Base-by-base conservation (phyloP, 306 rosid genomes). In the Lathyrus aphaca region DNA sequence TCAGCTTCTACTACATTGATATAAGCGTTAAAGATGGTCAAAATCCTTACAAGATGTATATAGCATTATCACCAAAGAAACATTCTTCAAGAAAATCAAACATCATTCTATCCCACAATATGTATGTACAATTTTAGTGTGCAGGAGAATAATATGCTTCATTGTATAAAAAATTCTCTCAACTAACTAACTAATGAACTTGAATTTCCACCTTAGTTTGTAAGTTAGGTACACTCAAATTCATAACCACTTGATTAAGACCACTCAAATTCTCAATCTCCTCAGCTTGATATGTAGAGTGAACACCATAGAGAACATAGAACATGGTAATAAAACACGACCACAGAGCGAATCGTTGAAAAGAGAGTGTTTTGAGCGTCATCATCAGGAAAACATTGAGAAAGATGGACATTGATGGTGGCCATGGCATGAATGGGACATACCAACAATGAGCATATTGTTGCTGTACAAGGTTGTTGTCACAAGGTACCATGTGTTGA, bases 401-500 rank as follows among this genome's bases (percentile, higher is more conserved):
- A 78, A 82, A 87, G 46, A 94, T 83, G 21, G 98, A 90, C 16
- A 87, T 56, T 3, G 91, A 78, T 2, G 98, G 85, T 25, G 96
- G 96, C 98, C 97, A 94, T 5, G 98, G 98, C 98, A 93, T 93
- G 64, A 82, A 80, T 0, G 97, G 98, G 43, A 93, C 91, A 25
- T 77, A 79, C 98, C 98, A 93, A 17, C 62, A 14, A 27, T 27
- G 38, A 27, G 40, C 62, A 71, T 79, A 13, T 27, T 30, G 32
- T 29, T 49, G 29, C 19, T 77, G 63, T 8, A 32, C 13, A 4
- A 56, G 64, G 67, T 8, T 30, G 25, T 64, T 67, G 58, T 7
- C 30, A 39, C 64, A 63, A 50, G 87, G 91, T 8, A 82, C 79
- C 27, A 66, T 14, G 87, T 78, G 82, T 70, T 88, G 92, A 58